Conservation (phyloP, 2,329 filamentous ascomycete species). For the Claviceps spartinae region DNA sequence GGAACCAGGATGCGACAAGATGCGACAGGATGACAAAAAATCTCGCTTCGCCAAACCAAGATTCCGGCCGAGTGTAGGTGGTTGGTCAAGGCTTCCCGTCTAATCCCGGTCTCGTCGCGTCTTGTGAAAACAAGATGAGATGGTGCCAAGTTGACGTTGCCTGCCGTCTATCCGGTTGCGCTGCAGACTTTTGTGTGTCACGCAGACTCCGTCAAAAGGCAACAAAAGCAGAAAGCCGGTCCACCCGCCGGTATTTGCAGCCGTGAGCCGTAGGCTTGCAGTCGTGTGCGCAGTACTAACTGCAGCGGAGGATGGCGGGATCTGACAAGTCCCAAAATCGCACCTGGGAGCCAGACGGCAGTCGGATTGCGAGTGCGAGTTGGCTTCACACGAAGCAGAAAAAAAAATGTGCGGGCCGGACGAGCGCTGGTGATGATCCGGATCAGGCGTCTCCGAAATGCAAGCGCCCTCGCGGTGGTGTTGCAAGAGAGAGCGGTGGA, state of each 20-base stretch:
- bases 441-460: not conserved
- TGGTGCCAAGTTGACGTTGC: conserved; percentile 9
- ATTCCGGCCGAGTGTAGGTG: conserved; percentile 2
- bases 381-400: not conserved
- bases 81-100: conserved; percentile 4
- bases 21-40: conserved; percentile 7
- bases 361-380: not conserved
- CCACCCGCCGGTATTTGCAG: not conserved
- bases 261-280: not conserved
- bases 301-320: not conserved
- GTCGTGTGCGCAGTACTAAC: not conserved
- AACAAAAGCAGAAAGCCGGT: not conserved
- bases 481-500: not conserved
- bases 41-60: conserved; percentile 8
- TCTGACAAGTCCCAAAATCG: not conserved
- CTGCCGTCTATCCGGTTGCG: conserved; percentile 11
- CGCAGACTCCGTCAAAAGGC: conserved; percentile 3
- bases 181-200: conserved; percentile 13
- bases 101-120: not conserved
- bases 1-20: conserved; percentile 4
- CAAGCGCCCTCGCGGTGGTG: not conserved
- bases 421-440: not conserved
- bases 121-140: conserved; percentile 4
- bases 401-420: not conserved
- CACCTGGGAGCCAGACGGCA: not conserved